Percentiles rank a stretch among this genome's conserved stretches.
Evolutionary conservation across 306 rosid species (phyloP).

Genomic region (Citrullus colocynthis): DNA sequence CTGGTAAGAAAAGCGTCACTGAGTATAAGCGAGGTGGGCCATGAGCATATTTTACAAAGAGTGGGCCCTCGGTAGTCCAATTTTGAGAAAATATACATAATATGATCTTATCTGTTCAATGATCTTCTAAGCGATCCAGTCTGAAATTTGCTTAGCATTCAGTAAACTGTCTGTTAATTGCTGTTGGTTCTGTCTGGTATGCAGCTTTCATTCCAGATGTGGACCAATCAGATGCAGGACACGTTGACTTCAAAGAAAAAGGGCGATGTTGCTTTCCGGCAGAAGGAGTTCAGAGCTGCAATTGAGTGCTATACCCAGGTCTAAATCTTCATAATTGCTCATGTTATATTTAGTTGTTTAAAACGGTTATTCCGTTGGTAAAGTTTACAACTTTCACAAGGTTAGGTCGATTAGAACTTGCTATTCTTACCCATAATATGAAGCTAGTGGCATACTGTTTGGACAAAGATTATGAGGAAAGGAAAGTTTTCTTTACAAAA

Average conservation of each 20-base stretch:
- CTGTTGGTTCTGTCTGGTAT: neutral
- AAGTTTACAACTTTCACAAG: neutral
- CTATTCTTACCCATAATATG: neutral
- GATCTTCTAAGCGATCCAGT: neutral
- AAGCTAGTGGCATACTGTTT: neutral
- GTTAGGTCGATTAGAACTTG: neutral
- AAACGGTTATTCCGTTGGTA: neutral
- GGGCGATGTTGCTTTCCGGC: slow-evolving; percentile 78
- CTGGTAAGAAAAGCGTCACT: neutral
- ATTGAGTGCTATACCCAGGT: slow-evolving; percentile 73
- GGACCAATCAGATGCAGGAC: slow-evolving; percentile 98
- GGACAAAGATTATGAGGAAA: neutral
- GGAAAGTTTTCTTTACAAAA: neutral
- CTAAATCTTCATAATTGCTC: slow-evolving; percentile 10
- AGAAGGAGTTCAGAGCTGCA: slow-evolving; percentile 58
- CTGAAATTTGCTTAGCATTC: slow-evolving; percentile 1
- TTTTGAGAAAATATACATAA: neutral
- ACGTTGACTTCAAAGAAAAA: slow-evolving; percentile 82
- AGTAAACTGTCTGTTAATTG: slow-evolving; percentile 9
- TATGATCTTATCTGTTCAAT: neutral
- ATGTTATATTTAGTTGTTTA: neutral
- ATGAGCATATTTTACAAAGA: neutral
- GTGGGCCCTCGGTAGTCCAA: neutral
- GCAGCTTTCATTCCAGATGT: slow-evolving; percentile 98
- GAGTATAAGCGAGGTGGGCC: neutral